Base-by-base conservation (phyloP, 208 protist species). In the Acanthamoeba quina region DNA sequence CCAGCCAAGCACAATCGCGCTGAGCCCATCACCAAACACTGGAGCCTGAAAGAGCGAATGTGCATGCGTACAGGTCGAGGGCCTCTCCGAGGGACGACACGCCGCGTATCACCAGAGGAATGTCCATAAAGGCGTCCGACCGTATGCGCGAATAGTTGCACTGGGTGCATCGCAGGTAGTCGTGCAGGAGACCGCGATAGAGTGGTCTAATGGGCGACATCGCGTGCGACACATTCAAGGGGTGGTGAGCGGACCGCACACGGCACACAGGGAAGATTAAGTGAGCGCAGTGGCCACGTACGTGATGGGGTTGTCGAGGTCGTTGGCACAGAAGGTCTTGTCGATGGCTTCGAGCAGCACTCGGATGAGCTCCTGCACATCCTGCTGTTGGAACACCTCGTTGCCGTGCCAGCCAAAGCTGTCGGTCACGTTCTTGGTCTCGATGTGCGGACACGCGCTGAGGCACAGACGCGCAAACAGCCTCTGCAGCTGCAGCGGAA, bases 361-460 rank as follows among this genome's bases (percentile, higher is more conserved):
- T 7, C 95, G n/a, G 49, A 64, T 66, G 72, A 96, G 89, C 78
- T 96, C 95, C 82, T 96, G 95, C 10, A 96, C 95, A 70, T 96
- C 95, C n/a, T 96, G 95, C 83, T 96, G 95, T 78, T 95, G 80
- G 49, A 96, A 96, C 34, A 95, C 95, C 41, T 96, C 95, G 37
- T 62, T 85, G 34, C 60, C 68, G 60, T 62, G n/a, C 95, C 95
- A 96, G 17, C 95, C 95, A 29, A 96, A 96, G 56, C 76, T 94
- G 19, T 49, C 68, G 37, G 83, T 95, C 31, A 95, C 54, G 47
- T 80, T 88, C 52, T 94, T 94, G 60, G 94, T 95, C 44, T 94
- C 94, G 21, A 95, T 92, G 76, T 72, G 41, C 10, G 94, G 21
- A 21, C 82, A 82, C 94, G 74, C 34, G 82, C 94, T 76, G 94